Evolutionary conservation across 2,329 filamentous ascomycete genomes (phyloP), one percentile per base, ranked within the genome.

Genomic region (Onygenales sp.): DNA sequence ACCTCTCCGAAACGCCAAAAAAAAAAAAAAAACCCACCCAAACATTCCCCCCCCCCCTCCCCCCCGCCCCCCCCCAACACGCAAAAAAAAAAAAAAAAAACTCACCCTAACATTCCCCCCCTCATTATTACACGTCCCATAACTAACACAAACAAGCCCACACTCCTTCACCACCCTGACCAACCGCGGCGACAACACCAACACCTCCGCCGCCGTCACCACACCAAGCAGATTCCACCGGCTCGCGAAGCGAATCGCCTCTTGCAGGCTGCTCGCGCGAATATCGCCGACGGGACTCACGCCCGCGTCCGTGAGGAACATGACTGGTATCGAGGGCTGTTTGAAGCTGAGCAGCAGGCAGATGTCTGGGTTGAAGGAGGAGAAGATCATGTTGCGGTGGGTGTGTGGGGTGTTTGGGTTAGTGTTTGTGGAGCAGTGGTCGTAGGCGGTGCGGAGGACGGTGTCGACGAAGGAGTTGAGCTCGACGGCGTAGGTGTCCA

Each of bases 281-380:
- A 97, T 87, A 66, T 98, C 93, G 32, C 89, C 89, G 2, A 95
- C 90, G 0, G 82, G 77, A 14, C 74, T 80, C n/a, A 83, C 84
- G 0, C 92, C 93, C 0, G 90, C 89, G 63, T 98, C 93, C 0
- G 87, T 94, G 42, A 98, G 78, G 74, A 98, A 98, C 57, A 98
- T 76, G 55, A 98, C 90, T 0, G 93, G 94, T 53, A 96, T 96
- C 44, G 87, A 94, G 1, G 92, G 92, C 73, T 98, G 93, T 75
- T 98, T 98, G 78, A 95, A 95, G 53, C 87, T 93, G 42, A 97
- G 76, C 59, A 95, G 83, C 11, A 98, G 80, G 67, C 93, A 98
- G 45, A 98, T 90, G 64, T 98, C 93, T 0, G 93, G 93, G 71
- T 97, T 95, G 75, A 98, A 98, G 49, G 87, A 93, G 59, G 89